phyloP scores from a whole-genome alignment of 768 basidiomycete species.

The Lactarius hatsudake region DNA sequence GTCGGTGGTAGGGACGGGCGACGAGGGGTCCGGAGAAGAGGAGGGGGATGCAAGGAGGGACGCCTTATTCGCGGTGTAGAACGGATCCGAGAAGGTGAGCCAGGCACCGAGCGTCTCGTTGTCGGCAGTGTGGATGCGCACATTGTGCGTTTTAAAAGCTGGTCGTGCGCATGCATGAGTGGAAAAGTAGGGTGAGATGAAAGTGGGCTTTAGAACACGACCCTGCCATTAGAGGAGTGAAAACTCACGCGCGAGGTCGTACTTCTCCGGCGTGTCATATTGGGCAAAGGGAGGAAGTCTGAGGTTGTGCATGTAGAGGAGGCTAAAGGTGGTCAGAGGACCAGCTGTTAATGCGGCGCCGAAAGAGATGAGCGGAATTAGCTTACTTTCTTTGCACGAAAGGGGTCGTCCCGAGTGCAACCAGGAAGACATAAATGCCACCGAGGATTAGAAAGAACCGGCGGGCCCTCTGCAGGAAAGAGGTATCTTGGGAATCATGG shows the following conservation, averaged over 20 bases:
- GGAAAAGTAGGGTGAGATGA: neutral
- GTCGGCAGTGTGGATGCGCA: slow-evolving; percentile 70
- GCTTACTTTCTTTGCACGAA: slow-evolving; percentile 69
- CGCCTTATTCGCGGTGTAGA: slow-evolving; percentile 38
- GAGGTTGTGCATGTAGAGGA: slow-evolving; percentile 65
- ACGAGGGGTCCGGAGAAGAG: slow-evolving; percentile 32
- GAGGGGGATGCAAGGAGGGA: slow-evolving; percentile 43
- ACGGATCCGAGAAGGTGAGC: slow-evolving; percentile 71
- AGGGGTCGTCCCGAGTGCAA: slow-evolving; percentile 55
- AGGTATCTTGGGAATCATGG: neutral
- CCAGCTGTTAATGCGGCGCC: neutral
- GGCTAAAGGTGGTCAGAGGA: slow-evolving; percentile 40
- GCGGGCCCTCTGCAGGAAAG: slow-evolving; percentile 32
- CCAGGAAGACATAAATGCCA: slow-evolving; percentile 47
- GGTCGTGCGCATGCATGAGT: neutral
- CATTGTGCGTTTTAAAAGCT: slow-evolving; percentile 60
- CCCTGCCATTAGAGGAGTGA: neutral
- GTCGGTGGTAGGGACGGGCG: slow-evolving; percentile 32
- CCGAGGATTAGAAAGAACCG: slow-evolving; percentile 41
- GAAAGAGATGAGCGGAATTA: neutral
- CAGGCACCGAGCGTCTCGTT: slow-evolving; percentile 81
- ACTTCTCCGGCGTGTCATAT: slow-evolving; percentile 68
- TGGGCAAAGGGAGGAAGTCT: slow-evolving; percentile 60
- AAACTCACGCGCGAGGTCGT: slow-evolving; percentile 75
- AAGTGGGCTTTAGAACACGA: neutral